phyloP scores from a whole-genome alignment of 345 rosid genomes.

The Hibiscus mutabilis region DNA sequence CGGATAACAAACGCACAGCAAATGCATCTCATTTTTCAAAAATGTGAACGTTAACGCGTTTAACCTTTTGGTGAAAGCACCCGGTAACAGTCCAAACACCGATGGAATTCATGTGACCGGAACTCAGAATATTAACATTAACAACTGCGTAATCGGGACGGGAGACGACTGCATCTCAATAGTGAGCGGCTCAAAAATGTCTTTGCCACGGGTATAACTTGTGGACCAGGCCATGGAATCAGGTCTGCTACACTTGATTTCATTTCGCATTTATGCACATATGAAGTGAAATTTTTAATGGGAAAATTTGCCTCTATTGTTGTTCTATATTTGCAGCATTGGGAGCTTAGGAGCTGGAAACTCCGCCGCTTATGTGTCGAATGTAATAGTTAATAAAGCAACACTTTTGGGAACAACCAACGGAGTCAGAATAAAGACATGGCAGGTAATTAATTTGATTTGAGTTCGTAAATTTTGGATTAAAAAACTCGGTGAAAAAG shows the following conservation, averaged over 20 bases:
- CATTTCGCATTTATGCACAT: background rate
- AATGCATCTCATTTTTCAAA: constrained; percentile 61
- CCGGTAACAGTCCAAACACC: constrained; percentile 77
- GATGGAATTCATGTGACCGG: constrained; percentile 81
- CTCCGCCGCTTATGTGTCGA: constrained; percentile 60
- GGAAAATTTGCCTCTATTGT: background rate
- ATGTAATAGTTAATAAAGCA: constrained; percentile 58
- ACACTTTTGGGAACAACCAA: constrained; percentile 63
- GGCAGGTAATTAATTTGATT: constrained; percentile 51
- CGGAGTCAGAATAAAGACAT: constrained; percentile 88
- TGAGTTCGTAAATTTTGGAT: too few relatives aligned
- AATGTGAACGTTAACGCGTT: constrained; percentile 52
- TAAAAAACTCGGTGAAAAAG: too few relatives aligned
- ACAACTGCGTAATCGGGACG: constrained; percentile 53
- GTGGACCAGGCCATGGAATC: constrained; percentile 98
- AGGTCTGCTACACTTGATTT: constrained; percentile 34
- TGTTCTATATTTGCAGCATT: constrained; percentile 34
- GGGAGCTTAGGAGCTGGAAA: constrained; percentile 78
- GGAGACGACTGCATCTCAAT: constrained; percentile 97
- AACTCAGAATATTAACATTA: constrained; percentile 44
- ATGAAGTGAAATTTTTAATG: background rate
- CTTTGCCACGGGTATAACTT: constrained; percentile 57
- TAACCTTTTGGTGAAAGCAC: constrained; percentile 51
- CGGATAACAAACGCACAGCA: constrained; percentile 67
- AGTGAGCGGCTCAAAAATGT: constrained; percentile 83